Evolutionary conservation across 2,329 filamentous ascomycete species (phyloP), one percentile per base, ranked within the genome.

Genomic region (Penicillium sp.): DNA sequence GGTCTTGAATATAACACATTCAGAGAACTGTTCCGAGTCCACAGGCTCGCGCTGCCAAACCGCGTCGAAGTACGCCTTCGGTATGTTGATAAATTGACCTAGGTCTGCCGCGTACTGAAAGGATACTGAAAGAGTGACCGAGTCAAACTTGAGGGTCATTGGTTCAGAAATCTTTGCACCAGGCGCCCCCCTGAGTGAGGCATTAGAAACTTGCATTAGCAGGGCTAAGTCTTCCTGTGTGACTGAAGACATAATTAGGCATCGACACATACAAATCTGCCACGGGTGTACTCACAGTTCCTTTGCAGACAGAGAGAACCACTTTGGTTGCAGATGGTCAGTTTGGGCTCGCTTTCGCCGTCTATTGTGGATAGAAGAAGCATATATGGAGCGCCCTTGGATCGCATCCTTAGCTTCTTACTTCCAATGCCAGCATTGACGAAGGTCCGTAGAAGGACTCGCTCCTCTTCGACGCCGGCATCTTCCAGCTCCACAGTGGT

Each of bases 321-420:
- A 51, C 69, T 74, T 60, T 75, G 73, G 26, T 75, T 75, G 54
- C 72, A 74, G 17, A 75, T 56, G 7, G 72, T 68, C 21, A 75
- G 64, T 31, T 71, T 75, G 2, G 72, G 73, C 47, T 75, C 73
- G 45, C 70, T 74, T 58, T 75, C 72, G 3, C 73, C 73, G 3
- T 74, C 69, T 23, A 63, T 68, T 2, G 71, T 70, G 9, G 69
- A 71, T 13, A 75, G 21, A 8, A 75, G 58, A 5, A 75, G 64
- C 72, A 75, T 72, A 44, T 75, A 75, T 7, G 73, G 71, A 19
- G 73, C 73, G 7, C 69, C 68, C 52, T 70, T 72, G 3, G 71
- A 72, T 50, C 69, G 69, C 68, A 74, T 71, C 45, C 73, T 70
- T 21, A 67, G 67, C 49, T 63, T 72, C 56, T 75, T 75, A 31